phyloP scores from a whole-genome alignment of 2,329 filamentous ascomycete species.

The Aureobasidium namibiae region DNA sequence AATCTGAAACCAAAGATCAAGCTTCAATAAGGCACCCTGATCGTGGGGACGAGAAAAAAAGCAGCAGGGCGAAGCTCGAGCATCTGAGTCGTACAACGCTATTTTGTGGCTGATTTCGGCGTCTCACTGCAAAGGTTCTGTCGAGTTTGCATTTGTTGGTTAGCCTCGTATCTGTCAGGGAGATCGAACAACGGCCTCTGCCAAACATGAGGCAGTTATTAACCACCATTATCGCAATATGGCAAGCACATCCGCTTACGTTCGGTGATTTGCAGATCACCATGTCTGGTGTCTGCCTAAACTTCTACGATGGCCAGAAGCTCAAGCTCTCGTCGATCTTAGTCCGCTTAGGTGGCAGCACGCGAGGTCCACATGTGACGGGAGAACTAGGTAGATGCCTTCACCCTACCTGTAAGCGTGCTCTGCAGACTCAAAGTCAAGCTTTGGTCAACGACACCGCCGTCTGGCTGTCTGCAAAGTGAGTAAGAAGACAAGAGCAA shows the following conservation, averaged over 20 bases:
- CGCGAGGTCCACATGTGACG: not conserved
- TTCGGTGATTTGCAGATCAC: constrained; percentile 3
- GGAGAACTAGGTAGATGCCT: not conserved
- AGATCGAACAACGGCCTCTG: constrained; percentile 2
- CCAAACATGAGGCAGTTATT: not conserved
- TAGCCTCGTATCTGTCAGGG: not conserved
- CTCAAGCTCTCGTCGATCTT: constrained; percentile 3
- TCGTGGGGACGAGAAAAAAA: constrained; percentile 2
- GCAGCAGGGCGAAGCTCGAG: not conserved
- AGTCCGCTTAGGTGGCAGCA: not conserved
- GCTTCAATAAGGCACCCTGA: constrained; percentile 3
- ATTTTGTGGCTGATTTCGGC: constrained; percentile 7
- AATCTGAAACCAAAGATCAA: constrained; percentile 8
- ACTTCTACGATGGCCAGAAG: constrained; percentile 6
- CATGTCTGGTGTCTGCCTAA: not conserved
- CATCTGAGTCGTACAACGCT: constrained; percentile 7
- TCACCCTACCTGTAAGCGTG: not conserved
- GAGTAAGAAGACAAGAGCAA: not conserved
- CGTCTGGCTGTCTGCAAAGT: not conserved
- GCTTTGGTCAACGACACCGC: not conserved
- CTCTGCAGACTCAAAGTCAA: not conserved
- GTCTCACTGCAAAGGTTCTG: not conserved
- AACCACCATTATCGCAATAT: constrained; percentile 3
- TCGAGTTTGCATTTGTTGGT: not conserved
- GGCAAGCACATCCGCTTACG: not conserved